Evolutionary conservation across 495 filamentous ascomycete species (phyloP).

Genomic region (Hypomontagnella submonticulosa): DNA sequence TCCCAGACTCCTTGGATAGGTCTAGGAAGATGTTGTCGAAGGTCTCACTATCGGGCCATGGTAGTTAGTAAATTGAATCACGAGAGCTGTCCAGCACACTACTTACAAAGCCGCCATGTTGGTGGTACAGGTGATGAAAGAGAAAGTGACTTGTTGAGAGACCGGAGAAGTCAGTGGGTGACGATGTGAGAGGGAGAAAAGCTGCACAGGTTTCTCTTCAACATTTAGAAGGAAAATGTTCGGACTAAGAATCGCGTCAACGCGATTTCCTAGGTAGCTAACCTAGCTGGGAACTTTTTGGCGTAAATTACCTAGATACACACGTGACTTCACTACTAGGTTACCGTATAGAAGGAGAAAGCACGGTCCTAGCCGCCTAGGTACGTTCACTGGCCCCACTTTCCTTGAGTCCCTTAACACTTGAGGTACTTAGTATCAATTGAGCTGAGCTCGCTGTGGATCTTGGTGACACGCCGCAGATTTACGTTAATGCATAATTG

Average conservation of each 20-base stretch:
- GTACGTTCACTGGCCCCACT: no score
- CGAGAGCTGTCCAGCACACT: not conserved
- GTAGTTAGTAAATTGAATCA: slow-evolving; percentile 17
- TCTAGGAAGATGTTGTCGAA: slow-evolving; percentile 98
- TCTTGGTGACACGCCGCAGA: not conserved
- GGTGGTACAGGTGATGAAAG: slow-evolving; percentile 9
- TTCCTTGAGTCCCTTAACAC: no score
- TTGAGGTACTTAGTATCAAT: no score
- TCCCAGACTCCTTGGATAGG: slow-evolving; percentile 87
- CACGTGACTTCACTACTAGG: slow-evolving; percentile 25
- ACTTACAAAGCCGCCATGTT: slow-evolving; percentile 44
- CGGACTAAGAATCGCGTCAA: slow-evolving; percentile 28
- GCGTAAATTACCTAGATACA: slow-evolving; percentile 17
- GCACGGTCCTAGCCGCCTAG: no score
- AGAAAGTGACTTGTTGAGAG: slow-evolving; percentile 7
- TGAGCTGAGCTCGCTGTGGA: no score
- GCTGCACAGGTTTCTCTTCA: not conserved
- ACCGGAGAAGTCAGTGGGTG: slow-evolving; percentile 6
- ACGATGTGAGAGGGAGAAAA: slow-evolving; percentile 5
- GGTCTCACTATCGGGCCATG: slow-evolving; percentile 68
- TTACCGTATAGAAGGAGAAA: not conserved
- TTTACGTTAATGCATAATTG: not conserved
- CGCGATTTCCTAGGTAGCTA: slow-evolving; percentile 26
- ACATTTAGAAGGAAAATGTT: slow-evolving; percentile 11
- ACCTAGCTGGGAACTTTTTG: slow-evolving; percentile 24